Percentiles rank a stretch among this genome's conserved stretches.
Conservation (phyloP, 352 stramenopile genomes). For the Pythium plurisporium region DNA sequence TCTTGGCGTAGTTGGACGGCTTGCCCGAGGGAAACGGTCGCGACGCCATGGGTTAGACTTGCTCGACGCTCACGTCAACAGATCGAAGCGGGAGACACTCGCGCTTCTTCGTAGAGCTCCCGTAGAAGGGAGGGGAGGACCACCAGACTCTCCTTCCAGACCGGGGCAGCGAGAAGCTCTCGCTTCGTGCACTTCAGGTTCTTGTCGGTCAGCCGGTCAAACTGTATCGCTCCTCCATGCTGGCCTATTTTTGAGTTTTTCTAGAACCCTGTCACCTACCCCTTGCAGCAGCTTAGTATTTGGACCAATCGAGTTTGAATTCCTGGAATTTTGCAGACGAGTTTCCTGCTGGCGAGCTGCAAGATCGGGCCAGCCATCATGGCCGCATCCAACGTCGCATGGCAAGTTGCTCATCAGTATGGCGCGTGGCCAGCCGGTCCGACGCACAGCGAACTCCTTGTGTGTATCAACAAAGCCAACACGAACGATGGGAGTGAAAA, state of each 20-base stretch:
- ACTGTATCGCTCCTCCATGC: conserved; percentile 2
- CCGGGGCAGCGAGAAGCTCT: neutral
- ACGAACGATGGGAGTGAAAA: neutral
- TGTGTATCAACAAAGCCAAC: neutral
- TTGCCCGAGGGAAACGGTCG: conserved; percentile 55
- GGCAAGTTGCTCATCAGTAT: neutral
- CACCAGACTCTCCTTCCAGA: neutral
- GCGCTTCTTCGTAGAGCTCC: neutral
- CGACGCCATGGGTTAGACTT: conserved; percentile 55
- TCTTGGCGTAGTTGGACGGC: conserved; percentile 64
- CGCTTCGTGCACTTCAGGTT: conserved; percentile 10
- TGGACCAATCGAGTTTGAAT: neutral
- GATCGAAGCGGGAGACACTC: neutral
- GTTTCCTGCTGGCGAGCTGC: neutral
- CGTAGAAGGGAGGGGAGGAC: neutral
- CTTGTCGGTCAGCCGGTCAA: conserved; percentile 25
- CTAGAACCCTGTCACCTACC: conserved; percentile 1
- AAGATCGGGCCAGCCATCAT: neutral
- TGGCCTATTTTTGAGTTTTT: neutral
- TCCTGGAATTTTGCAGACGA: neutral
- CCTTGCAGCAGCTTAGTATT: neutral
- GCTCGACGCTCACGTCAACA: no score
- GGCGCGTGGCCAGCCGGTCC: no score
- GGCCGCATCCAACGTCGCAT: neutral
- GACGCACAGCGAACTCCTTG: neutral